Evolutionary conservation across 441 rosid species (phyloP).

Genomic region (Hura crepitans): DNA sequence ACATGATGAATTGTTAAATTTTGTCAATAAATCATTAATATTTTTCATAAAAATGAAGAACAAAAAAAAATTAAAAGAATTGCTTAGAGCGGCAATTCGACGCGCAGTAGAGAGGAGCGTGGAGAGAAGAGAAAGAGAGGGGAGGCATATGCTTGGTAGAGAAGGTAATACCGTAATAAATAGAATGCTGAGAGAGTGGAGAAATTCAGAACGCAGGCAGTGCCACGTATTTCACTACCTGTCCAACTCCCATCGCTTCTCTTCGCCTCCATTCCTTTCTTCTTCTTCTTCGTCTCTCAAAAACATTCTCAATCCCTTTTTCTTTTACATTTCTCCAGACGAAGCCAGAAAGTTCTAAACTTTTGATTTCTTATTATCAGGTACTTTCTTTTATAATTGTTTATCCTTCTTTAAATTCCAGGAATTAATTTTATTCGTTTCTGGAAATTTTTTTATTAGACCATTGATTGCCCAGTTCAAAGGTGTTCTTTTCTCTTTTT

Average conservation of each 20-base stretch:
- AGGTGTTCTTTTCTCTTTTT: neutral
- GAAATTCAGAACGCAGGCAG: slow-evolving; percentile 24
- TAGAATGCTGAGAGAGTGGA: slow-evolving; percentile 8
- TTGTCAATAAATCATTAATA: too few species aligned
- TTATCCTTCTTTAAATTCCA: neutral
- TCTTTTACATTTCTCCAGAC: neutral
- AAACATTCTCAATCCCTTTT: neutral
- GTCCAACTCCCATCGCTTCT: slow-evolving; percentile 49
- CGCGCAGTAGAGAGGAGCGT: neutral
- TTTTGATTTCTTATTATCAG: neutral
- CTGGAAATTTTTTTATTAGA: neutral
- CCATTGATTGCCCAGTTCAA: neutral
- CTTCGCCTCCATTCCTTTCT: neutral
- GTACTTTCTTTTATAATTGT: neutral
- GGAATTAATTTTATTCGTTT: neutral
- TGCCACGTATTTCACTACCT: slow-evolving; percentile 60
- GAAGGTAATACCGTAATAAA: slow-evolving; percentile 21
- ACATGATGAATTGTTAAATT: too few species aligned
- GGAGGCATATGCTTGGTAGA: slow-evolving; percentile 22
- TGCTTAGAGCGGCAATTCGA: too few species aligned
- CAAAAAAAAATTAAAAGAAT: too few species aligned
- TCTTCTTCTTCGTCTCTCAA: neutral
- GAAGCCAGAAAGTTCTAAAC: neutral
- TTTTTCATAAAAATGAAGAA: too few species aligned
- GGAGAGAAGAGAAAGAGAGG: neutral